Percentiles rank a stretch among this genome's conserved stretches.
Evolutionary conservation across 2,329 filamentous ascomycete genomes (phyloP).

Genomic region (Cyphellophora attinorum): DNA sequence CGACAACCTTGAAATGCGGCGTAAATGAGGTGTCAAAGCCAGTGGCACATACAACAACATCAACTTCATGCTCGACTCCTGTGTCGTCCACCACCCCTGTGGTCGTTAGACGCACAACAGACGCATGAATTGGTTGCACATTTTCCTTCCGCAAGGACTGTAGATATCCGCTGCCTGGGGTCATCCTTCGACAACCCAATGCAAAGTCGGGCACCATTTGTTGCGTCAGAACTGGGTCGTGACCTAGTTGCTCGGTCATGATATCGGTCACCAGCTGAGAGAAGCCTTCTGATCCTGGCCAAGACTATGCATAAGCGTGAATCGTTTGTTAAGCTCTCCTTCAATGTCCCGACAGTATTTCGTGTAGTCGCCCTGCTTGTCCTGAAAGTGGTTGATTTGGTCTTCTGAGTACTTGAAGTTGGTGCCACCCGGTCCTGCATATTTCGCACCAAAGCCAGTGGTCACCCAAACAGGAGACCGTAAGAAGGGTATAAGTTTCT

Average conservation of each 20-base stretch:
- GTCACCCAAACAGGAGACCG: conserved; percentile 14
- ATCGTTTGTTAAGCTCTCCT: conserved; percentile 42
- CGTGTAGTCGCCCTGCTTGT: conserved; percentile 12
- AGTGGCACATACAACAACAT: conserved; percentile 20
- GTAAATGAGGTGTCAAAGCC: conserved; percentile 18
- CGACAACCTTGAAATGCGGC: conserved; percentile 11
- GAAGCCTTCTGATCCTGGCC: conserved; percentile 23
- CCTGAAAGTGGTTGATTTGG: neutral
- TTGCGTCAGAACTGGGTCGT: conserved; percentile 29
- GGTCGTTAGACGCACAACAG: conserved; percentile 11
- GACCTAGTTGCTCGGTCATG: conserved; percentile 17
- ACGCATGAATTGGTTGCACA: conserved; percentile 4
- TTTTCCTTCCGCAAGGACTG: conserved; percentile 28
- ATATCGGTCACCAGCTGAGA: conserved; percentile 13
- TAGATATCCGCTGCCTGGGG: conserved; percentile 33
- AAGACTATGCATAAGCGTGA: conserved; percentile 25
- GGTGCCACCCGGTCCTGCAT: conserved; percentile 8
- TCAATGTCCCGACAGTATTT: conserved; percentile 40
- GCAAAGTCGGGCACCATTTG: conserved; percentile 37
- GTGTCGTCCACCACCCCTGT: conserved; percentile 12
- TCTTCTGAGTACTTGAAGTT: conserved; percentile 14
- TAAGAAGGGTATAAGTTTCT: conserved; percentile 17
- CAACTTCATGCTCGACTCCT: conserved; percentile 17
- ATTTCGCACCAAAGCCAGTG: conserved; percentile 10
- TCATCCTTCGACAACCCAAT: conserved; percentile 31